phyloP scores from a whole-genome alignment of 2,329 filamentous ascomycete species.

The Aspergillus costaricaensis region DNA sequence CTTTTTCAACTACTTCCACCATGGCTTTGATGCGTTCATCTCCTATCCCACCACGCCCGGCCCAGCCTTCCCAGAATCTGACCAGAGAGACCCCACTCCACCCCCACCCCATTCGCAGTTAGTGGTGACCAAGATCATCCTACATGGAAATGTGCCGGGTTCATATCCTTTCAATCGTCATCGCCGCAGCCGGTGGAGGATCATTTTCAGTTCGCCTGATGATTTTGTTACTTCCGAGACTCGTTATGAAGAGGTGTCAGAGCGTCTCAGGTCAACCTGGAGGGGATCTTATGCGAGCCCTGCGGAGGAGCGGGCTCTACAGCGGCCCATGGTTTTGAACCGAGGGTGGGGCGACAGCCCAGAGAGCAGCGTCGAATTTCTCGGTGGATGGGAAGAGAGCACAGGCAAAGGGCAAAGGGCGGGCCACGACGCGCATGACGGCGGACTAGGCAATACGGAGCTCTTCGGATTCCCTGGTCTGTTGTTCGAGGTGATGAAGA shows the following conservation, averaged over 20 bases:
- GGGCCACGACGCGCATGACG: conserved; percentile 46
- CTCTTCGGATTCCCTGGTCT: conserved; percentile 91
- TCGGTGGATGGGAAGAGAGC: conserved; percentile 84
- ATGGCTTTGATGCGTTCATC: conserved; percentile 92
- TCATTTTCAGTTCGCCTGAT: conserved; percentile 53
- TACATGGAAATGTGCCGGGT: conserved; percentile 92
- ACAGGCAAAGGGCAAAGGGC: conserved; percentile 47
- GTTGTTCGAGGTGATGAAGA: conserved; percentile 94
- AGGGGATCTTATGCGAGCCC: conserved; percentile 62
- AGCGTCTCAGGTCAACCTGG: conserved; percentile 69
- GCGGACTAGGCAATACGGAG: conserved; percentile 72
- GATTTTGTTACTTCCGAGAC: conserved; percentile 71
- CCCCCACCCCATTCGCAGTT: conserved; percentile 59
- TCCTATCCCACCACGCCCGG: conserved; percentile 71
- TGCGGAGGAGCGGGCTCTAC: conserved; percentile 55
- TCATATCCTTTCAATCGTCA: conserved; percentile 97
- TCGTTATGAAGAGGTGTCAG: conserved; percentile 71
- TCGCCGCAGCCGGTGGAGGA: conserved; percentile 82
- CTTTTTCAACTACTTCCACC: conserved; percentile 97
- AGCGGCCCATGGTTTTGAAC: conserved; percentile 78
- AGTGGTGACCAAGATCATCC: conserved; percentile 85
- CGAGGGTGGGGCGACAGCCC: conserved; percentile 89
- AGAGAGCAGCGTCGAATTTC: conserved; percentile 81
- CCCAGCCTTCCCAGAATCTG: conserved; percentile 59
- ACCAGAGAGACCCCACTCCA: conserved; percentile 31